These are phyloP conservation scores for Torrubiellomyces zombiae DNA, from an alignment of 2,329 filamentous ascomycete genomes.

Conservation along the genomic window DNA sequence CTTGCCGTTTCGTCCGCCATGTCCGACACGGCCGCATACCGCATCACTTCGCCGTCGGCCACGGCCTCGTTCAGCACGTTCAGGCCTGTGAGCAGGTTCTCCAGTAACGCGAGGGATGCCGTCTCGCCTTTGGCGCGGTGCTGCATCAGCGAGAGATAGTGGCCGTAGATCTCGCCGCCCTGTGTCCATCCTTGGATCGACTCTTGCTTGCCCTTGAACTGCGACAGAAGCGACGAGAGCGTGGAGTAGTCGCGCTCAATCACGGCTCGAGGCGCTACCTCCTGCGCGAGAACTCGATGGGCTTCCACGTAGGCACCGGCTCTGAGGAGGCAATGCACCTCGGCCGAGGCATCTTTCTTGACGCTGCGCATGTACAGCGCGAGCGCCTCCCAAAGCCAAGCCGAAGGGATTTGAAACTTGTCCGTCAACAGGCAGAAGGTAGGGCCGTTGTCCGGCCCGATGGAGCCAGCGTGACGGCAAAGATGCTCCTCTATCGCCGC, in stretches of 20 bases:
- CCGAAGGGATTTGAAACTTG: constrained; percentile 51
- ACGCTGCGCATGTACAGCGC: constrained; percentile 66
- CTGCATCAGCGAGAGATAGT: constrained; percentile 38
- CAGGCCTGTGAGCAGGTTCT: constrained; percentile 38
- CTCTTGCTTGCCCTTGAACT: constrained; percentile 48
- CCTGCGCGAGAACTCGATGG: constrained; percentile 63
- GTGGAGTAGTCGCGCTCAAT: constrained; percentile 65
- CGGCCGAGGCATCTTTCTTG: constrained; percentile 48
- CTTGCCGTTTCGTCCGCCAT: constrained; percentile 62
- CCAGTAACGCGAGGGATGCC: constrained; percentile 29
- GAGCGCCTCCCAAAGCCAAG: constrained; percentile 79
- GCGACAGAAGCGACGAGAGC: constrained; percentile 50
- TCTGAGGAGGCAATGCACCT: constrained; percentile 66
- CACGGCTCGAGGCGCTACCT: constrained; percentile 68
- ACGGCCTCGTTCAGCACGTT: constrained; percentile 33
- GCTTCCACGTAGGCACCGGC: constrained; percentile 66
- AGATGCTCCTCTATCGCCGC: constrained; percentile 57
- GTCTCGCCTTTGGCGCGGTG: constrained; percentile 22
- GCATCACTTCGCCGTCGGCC: constrained; percentile 31
- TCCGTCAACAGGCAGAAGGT: constrained; percentile 43
- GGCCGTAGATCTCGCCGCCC: constrained; percentile 64
- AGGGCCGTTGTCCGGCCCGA: constrained; percentile 40
- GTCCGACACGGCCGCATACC: constrained; percentile 57
- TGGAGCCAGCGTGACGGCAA: constrained; percentile 49
- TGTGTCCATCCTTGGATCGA: constrained; percentile 57